A percentile compares a stretch with the other conserved stretches of the same genome.
phyloP scores from a whole-genome alignment of 2,329 filamentous ascomycete species.

The Penicillium sp. region DNA sequence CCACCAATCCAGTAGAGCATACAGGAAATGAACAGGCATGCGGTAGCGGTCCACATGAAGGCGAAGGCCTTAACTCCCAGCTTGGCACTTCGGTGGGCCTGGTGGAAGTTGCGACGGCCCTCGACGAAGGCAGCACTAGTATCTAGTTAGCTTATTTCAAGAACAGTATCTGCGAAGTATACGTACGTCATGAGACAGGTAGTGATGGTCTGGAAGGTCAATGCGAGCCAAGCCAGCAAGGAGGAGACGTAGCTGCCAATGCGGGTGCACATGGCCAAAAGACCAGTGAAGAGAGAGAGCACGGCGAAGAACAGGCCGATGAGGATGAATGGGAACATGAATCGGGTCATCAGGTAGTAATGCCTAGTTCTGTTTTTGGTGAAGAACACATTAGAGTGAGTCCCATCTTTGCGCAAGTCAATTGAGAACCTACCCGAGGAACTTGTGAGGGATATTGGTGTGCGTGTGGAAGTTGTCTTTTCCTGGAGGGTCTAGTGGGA shows the following conservation, averaged over 20 bases:
- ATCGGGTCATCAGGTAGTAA: constrained; percentile 82
- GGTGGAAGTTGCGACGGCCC: constrained; percentile 53
- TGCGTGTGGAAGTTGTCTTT: constrained; percentile 55
- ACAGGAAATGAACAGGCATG: constrained; percentile 52
- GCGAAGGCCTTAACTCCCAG: constrained; percentile 56
- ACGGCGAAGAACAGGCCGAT: constrained; percentile 72
- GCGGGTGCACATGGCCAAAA: constrained; percentile 49
- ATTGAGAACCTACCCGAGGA: constrained; percentile 47
- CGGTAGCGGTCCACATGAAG: constrained; percentile 58
- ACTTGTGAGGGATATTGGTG: constrained; percentile 49
- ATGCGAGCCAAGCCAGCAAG: constrained; percentile 49
- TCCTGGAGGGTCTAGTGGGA: constrained; percentile 58
- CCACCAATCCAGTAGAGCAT: constrained; percentile 54
- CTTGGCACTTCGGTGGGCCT: constrained; percentile 45
- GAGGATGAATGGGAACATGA: constrained; percentile 88
- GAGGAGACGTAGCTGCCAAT: constrained; percentile 50
- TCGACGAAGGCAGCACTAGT: constrained; percentile 55
- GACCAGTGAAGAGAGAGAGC: constrained; percentile 43
- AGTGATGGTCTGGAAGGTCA: constrained; percentile 56
- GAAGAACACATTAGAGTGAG: neutral
- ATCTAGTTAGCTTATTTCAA: constrained; percentile 11
- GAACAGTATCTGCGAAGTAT: neutral
- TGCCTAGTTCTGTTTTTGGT: constrained; percentile 47
- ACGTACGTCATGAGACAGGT: constrained; percentile 60
- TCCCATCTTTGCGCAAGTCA: neutral